Conservation (phyloP, 129 eudicot genomes). For the Flaveria linearis region DNA sequence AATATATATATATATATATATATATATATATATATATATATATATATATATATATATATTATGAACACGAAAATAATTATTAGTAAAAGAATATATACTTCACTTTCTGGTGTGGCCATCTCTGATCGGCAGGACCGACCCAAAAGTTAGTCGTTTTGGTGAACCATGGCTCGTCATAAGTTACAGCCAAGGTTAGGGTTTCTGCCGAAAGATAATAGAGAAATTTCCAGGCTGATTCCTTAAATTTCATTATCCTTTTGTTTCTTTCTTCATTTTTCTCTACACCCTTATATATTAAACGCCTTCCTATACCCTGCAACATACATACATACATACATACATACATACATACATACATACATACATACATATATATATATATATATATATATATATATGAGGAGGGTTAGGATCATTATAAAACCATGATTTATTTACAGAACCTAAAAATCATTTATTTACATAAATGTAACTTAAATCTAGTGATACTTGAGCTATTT, state of each 20-base stretch:
- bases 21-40: background rate
- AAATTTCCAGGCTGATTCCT: constrained; percentile 94
- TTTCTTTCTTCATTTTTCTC: constrained; percentile 45
- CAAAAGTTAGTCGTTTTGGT: constrained; percentile 63
- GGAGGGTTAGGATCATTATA: too few relatives aligned
- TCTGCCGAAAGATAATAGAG: constrained; percentile 87
- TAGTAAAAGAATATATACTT: constrained; percentile 40
- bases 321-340: too few relatives aligned
- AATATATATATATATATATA: too few relatives aligned
- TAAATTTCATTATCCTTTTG: constrained; percentile 67
- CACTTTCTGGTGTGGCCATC: constrained; percentile 79
- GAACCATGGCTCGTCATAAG: constrained; percentile 92
- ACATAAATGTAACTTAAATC: too few relatives aligned
- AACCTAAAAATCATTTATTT: too few relatives aligned
- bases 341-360: too few relatives aligned
- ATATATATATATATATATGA: too few relatives aligned
- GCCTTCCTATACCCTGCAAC: constrained; percentile 63
- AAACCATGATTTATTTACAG: too few relatives aligned
- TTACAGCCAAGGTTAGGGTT: constrained; percentile 61
- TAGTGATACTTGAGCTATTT: too few relatives aligned
- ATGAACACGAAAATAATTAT: too few relatives aligned
- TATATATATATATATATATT: background rate
- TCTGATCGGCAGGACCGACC: constrained; percentile 80
- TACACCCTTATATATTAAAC: constrained; percentile 50
- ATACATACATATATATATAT: too few relatives aligned